Evolutionary conservation across 208 protist genomes (phyloP).

Genomic region (Wallacemonas sp.): DNA sequence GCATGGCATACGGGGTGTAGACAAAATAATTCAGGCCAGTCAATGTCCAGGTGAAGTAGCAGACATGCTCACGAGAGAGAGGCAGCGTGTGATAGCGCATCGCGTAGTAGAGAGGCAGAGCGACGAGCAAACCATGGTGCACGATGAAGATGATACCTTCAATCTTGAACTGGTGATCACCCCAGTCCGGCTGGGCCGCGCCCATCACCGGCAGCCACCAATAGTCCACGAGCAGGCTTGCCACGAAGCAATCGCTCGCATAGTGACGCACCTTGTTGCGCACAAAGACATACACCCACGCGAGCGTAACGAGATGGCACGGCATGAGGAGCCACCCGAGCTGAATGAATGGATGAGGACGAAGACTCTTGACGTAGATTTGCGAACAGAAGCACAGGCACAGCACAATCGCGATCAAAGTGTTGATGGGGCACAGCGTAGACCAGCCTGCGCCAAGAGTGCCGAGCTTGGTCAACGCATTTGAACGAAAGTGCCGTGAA

Average conservation of each 20-base stretch:
- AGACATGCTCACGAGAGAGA: constrained; percentile 39
- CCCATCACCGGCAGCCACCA: constrained; percentile 47
- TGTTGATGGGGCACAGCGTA: constrained; percentile 41
- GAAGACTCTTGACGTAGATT: constrained; percentile 42
- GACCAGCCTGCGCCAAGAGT: constrained; percentile 21
- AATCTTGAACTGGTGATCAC: constrained; percentile 55
- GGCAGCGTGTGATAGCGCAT: constrained; percentile 49
- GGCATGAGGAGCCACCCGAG: constrained; percentile 83
- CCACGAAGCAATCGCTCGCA: constrained; percentile 52
- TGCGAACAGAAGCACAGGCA: constrained; percentile 43
- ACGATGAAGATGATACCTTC: constrained; percentile 57
- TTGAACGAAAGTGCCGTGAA: constrained; percentile 28
- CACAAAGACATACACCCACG: constrained; percentile 54
- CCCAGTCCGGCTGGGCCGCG: constrained; percentile 46
- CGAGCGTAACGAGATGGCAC: constrained; percentile 67
- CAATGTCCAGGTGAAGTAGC: constrained; percentile 61
- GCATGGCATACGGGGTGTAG: constrained; percentile 40
- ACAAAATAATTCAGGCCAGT: constrained; percentile 53
- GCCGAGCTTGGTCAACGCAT: constrained; percentile 18
- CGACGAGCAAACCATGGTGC: constrained; percentile 62
- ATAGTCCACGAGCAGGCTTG: constrained; percentile 58
- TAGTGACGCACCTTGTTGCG: constrained; percentile 32
- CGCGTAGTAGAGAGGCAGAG: constrained; percentile 70
- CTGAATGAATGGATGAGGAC: constrained; percentile 69
- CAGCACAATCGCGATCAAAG: constrained; percentile 29